Base-by-base conservation (phyloP, 805 yeast genomes). In the Pichia pseudocactophila region DNA sequence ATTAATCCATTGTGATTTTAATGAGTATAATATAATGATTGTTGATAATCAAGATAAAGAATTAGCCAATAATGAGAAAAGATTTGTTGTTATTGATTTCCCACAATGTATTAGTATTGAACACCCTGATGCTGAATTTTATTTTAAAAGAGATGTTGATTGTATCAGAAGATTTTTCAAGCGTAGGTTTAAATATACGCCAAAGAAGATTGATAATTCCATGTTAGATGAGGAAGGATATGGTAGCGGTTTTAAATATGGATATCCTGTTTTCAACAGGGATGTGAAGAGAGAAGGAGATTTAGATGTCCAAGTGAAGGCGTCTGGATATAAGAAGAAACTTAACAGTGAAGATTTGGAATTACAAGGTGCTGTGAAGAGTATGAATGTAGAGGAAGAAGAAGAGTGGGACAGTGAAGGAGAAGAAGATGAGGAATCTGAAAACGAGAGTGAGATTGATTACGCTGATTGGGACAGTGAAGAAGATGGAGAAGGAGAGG, bases 101-200 rank as follows among this genome's bases (percentile, higher is more conserved):
- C 99, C 99, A 3, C 99, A 92, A 64, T 90, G 97, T 76, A 83
- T 92, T 15, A 86, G 96, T 18, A 84, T 85, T 36, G 89, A 83
- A 50, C 99, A 92, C 58, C 71, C 69, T 3, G 96, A 92, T 59
- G 97, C 97, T 7, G 81, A 81, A 48, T 74, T 71, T 44, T 89
- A 86, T 61, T 92, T 92, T 62, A 77, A 85, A 53, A 74, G 99
- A 65, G 99, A 92, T 64, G 94, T 92, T 19, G 84, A 86, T 44
- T 89, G 97, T 62, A 80, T 92, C 41, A 72, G 88, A 48, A 70
- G 79, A 36, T 92, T 90, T 56, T 92, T 92, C 65, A 78, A 71
- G 46, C 78, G 77, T 59, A 83, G 83, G 60, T 74, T 90, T 52
- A 76, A 76, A 48, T 92, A 84, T 54, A 71, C 68, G 6, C 95